Conservation (phyloP, 1,284 basidiomycete species). For the Tilletia walkeri region DNA sequence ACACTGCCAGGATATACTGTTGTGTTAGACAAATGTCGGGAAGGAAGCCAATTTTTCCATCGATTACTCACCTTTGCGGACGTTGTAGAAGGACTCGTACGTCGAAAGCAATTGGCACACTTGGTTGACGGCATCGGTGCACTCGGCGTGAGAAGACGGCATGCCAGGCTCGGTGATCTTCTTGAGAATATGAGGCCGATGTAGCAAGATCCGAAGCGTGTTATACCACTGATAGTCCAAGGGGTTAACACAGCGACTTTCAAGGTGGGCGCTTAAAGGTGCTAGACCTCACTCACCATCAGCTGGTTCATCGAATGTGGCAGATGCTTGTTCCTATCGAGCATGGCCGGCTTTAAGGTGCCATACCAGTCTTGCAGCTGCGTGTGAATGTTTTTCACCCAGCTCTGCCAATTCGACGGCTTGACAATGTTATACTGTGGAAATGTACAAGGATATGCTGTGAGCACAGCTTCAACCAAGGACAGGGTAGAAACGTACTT, state of each 20-base stretch:
- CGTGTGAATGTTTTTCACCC: conserved; percentile 18
- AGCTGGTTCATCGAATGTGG: conserved; percentile 31
- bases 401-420: conserved; percentile 17
- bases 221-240: conserved; percentile 27
- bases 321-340: conserved; percentile 23
- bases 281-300: conserved; percentile 7
- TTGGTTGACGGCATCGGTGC: conserved; percentile 35
- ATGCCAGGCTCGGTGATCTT: conserved; percentile 28
- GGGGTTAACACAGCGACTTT: too few relatives aligned
- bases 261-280: not conserved
- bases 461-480: not conserved
- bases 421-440: conserved; percentile 36
- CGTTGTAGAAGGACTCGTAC: conserved; percentile 9
- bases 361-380: conserved; percentile 22
- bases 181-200: conserved; percentile 43
- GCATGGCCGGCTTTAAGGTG: conserved; percentile 1
- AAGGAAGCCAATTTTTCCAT: not conserved
- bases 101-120: conserved; percentile 21
- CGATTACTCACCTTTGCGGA: not conserved
- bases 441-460: not conserved
- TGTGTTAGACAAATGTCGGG: conserved; percentile 19
- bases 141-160: conserved; percentile 37
- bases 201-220: conserved; percentile 34
- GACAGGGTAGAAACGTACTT: too few relatives aligned
- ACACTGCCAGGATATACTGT: conserved; percentile 31